Percentiles rank a stretch among this genome's conserved stretches.
Conservation (phyloP, 2,329 filamentous ascomycete genomes). For the Graphilbum ipis-grandicollis region DNA sequence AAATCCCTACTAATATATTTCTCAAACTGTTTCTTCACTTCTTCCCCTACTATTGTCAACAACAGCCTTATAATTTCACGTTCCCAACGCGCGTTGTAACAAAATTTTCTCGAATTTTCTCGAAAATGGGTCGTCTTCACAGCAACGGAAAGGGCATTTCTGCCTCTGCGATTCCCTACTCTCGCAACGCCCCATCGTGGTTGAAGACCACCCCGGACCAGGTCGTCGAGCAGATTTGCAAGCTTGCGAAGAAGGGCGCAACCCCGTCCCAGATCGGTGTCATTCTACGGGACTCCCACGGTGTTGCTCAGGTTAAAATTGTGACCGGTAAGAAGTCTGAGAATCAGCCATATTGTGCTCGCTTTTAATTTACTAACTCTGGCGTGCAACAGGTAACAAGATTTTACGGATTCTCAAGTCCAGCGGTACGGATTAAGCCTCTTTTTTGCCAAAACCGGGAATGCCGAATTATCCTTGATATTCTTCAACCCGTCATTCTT, state of each 20-base stretch:
- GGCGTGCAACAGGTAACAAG: constrained; percentile 99
- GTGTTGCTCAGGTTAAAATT: constrained; percentile 93
- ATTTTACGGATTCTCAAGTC: constrained; percentile 98
- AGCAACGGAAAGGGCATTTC: constrained; percentile 99
- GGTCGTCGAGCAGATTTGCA: constrained; percentile 98
- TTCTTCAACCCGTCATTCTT: too few species aligned
- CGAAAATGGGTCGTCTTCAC: constrained; percentile 93
- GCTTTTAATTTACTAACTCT: too few species aligned
- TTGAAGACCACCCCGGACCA: constrained; percentile 97
- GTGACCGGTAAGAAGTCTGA: constrained; percentile 93
- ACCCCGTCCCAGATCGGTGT: constrained; percentile 99
- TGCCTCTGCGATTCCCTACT: constrained; percentile 90
- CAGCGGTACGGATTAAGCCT: constrained; percentile 60
- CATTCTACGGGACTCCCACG: constrained; percentile 93
- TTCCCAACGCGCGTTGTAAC: too few species aligned
- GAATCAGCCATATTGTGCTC: too few species aligned
- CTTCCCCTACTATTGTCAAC: background rate
- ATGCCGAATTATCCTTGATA: too few species aligned
- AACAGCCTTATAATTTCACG: background rate
- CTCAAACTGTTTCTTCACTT: too few species aligned
- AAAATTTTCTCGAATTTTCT: too few species aligned
- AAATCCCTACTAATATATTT: background rate
- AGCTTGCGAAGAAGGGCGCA: constrained; percentile 96
- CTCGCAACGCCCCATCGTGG: constrained; percentile 81
- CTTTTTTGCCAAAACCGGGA: too few species aligned